Percentiles rank a stretch among this genome's conserved stretches.
Evolutionary conservation across 495 filamentous ascomycete species (phyloP).

Genomic region (Neurospora sp.): DNA sequence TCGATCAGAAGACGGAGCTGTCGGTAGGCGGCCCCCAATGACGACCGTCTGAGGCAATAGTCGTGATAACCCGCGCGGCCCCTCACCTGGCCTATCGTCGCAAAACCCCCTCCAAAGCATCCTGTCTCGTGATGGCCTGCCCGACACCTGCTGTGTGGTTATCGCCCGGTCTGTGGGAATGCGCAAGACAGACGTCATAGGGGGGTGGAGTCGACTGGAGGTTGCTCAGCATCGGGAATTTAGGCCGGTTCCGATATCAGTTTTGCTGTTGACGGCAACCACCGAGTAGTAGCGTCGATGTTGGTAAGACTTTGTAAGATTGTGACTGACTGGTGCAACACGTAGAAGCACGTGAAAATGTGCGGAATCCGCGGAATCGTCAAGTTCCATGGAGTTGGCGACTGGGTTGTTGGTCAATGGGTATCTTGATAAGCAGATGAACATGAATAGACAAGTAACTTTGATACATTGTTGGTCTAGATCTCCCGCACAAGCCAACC

Average conservation of each 20-base stretch:
- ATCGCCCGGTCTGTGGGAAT: not conserved
- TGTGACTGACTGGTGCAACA: not conserved
- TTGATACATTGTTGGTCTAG: not conserved
- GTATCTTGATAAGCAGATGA: not conserved
- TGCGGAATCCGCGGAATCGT: not conserved
- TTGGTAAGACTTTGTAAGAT: not conserved
- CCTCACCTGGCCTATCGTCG: not conserved
- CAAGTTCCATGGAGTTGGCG: not conserved
- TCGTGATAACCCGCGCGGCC: not conserved
- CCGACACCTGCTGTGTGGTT: not conserved
- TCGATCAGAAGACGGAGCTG: not conserved
- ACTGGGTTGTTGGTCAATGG: not conserved
- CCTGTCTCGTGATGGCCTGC: not conserved
- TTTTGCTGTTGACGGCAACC: not conserved
- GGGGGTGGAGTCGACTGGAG: not conserved
- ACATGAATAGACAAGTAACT: not conserved
- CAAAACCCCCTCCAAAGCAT: not conserved
- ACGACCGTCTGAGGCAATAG: not conserved
- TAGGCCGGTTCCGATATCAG: not conserved
- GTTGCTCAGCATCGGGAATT: not conserved
- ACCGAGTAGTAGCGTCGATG: not conserved
- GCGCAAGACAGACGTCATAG: not conserved
- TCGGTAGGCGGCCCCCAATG: not conserved
- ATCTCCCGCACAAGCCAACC: not conserved
- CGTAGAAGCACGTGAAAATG: not conserved